Evolutionary conservation across 805 yeast genomes (phyloP).

Genomic region (Danielia reshetovae): DNA sequence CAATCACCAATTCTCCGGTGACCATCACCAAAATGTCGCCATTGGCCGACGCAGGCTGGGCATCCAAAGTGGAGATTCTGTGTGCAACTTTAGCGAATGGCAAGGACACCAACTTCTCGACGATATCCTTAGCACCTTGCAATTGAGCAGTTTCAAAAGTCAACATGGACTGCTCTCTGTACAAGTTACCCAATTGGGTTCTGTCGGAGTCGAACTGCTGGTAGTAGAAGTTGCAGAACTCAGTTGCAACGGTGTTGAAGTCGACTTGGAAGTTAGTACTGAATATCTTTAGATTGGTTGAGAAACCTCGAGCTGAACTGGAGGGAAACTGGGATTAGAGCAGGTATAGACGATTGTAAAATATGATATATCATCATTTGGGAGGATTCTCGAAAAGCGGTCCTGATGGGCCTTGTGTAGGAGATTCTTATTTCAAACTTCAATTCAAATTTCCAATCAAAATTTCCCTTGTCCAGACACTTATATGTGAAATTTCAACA

Average conservation of each 20-base stretch:
- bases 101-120: conserved; percentile 83
- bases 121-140: conserved; percentile 91
- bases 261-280: too few species aligned
- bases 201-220: conserved; percentile 93
- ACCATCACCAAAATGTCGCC: conserved; percentile 96
- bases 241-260: conserved; percentile 52
- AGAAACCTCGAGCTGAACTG: too few species aligned
- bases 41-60: conserved; percentile 92
- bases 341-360: not conserved
- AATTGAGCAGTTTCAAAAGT: conserved; percentile 92
- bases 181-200: conserved; percentile 84
- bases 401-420: too few species aligned
- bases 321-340: too few species aligned
- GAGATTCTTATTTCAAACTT: too few species aligned
- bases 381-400: too few species aligned
- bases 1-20: conserved; percentile 89
- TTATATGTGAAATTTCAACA: too few species aligned
- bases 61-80: conserved; percentile 91
- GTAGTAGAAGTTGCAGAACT: conserved; percentile 93
- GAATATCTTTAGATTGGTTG: too few species aligned
- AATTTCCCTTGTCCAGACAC: too few species aligned
- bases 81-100: conserved; percentile 94
- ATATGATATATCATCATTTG: too few species aligned
- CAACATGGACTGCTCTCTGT: conserved; percentile 96
- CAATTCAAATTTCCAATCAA: too few species aligned